Percentiles rank a stretch among this genome's conserved stretches.
Evolutionary conservation across 2,329 filamentous ascomycete species (phyloP).

Genomic region (Ophiostoma angusticollis): DNA sequence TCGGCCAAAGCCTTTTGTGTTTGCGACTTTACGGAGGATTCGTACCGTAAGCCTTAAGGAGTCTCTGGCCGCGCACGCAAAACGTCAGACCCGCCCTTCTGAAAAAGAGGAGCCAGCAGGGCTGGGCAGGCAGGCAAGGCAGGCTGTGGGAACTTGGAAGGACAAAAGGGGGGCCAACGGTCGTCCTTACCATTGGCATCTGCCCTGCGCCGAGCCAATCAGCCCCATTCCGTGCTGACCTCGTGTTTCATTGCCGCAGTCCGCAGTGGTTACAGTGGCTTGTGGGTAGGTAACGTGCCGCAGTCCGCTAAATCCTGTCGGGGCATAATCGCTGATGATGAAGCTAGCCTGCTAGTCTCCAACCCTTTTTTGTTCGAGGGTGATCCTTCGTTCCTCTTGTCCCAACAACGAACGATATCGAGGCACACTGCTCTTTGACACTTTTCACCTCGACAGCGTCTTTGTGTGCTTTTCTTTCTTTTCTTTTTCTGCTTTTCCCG

Average conservation of each 20-base stretch:
- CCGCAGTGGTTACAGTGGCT: too few species aligned
- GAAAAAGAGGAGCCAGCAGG: neutral
- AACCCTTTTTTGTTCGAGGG: neutral
- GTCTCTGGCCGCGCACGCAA: too few species aligned
- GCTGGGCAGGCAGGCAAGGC: neutral
- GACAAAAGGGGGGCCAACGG: neutral
- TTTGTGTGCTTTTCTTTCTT: neutral
- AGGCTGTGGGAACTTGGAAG: too few species aligned
- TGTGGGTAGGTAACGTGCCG: too few species aligned
- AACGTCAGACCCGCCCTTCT: conserved; percentile 6
- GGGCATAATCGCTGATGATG: neutral
- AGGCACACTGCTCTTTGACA: too few species aligned
- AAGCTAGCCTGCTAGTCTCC: neutral
- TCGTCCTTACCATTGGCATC: neutral
- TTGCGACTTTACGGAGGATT: too few species aligned
- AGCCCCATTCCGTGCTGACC: neutral
- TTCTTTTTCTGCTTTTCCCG: neutral
- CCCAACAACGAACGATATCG: too few species aligned
- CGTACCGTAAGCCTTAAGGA: too few species aligned
- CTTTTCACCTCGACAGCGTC: too few species aligned
- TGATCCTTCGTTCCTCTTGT: neutral
- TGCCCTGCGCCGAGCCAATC: neutral
- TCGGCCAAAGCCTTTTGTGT: too few species aligned
- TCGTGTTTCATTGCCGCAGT: neutral
- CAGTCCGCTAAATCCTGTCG: too few species aligned